Evolutionary conservation across 2,329 filamentous ascomycete species (phyloP).

Genomic region (Pseudogymnoascus sp.): DNA sequence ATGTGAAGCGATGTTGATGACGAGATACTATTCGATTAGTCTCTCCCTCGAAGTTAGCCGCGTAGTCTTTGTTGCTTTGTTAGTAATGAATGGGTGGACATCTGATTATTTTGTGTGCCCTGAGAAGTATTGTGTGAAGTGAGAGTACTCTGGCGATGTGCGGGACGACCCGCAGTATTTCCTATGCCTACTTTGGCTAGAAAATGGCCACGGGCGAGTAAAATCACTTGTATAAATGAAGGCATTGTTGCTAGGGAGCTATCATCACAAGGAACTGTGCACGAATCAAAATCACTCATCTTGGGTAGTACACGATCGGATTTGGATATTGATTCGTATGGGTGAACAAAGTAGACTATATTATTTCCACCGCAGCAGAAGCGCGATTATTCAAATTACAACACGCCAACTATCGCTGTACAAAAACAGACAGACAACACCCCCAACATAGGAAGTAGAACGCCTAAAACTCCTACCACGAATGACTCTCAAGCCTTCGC

Average conservation of each 20-base stretch:
- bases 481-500: not conserved
- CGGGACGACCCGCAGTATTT: not conserved
- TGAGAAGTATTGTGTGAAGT: not conserved
- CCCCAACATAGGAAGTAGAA: not conserved
- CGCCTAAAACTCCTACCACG: not conserved
- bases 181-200: not conserved
- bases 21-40: not conserved
- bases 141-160: not conserved
- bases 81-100: conserved; percentile 10
- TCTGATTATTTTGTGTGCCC: not conserved
- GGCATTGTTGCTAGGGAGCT: not conserved
- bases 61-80: conserved; percentile 8
- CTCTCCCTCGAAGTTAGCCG: conserved; percentile 5
- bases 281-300: not conserved
- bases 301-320: not conserved
- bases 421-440: not conserved
- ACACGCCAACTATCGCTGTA: not conserved
- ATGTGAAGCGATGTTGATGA: conserved; percentile 5
- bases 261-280: not conserved
- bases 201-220: not conserved
- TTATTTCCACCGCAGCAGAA: not conserved
- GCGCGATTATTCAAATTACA: not conserved
- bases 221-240: not conserved
- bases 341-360: not conserved
- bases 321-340: not conserved